A percentile compares a stretch with the other conserved stretches of the same genome.
Evolutionary conservation across 2,329 filamentous ascomycete species (phyloP).

Genomic region (Microcyclospora pomicola): DNA sequence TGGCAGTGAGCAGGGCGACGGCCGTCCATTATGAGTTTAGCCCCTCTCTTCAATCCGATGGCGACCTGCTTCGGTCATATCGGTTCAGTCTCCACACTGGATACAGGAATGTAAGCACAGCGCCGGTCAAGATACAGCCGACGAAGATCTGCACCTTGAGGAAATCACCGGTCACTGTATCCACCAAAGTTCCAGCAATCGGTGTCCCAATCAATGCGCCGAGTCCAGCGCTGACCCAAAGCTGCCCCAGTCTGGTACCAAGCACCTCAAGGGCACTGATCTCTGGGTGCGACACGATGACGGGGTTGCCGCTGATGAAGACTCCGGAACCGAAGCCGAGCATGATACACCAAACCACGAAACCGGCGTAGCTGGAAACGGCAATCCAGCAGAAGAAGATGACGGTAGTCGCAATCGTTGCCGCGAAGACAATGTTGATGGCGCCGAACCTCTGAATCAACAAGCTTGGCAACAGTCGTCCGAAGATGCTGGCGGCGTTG

Average conservation of each 20-base stretch:
- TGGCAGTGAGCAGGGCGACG: no score
- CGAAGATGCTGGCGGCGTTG: conserved; percentile 42
- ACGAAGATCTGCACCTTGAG: no score
- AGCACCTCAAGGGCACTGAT: conserved; percentile 26
- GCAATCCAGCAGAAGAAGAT: conserved; percentile 30
- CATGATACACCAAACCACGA: conserved; percentile 30
- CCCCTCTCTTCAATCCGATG: no score
- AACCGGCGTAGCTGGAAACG: conserved; percentile 19
- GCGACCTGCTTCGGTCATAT: no score
- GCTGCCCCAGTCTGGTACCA: conserved; percentile 42
- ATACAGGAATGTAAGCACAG: no score
- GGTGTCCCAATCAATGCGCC: conserved; percentile 43
- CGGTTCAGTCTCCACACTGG: no score
- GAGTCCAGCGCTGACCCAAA: conserved; percentile 36
- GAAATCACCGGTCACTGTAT: conserved; percentile 4
- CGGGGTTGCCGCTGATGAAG: conserved; percentile 33
- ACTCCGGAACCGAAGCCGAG: conserved; percentile 38
- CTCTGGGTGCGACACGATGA: conserved; percentile 31
- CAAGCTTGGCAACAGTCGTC: no score
- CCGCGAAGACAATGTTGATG: no score
- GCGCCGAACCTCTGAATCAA: no score
- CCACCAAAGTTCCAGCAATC: conserved; percentile 41
- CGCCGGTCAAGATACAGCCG: no score
- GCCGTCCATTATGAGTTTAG: no score
- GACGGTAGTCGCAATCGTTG: no score